These are phyloP conservation scores for Macrophomina pseudophaseolina DNA, from an alignment of 2,329 filamentous ascomycete genomes.

Conservation along the genomic window DNA sequence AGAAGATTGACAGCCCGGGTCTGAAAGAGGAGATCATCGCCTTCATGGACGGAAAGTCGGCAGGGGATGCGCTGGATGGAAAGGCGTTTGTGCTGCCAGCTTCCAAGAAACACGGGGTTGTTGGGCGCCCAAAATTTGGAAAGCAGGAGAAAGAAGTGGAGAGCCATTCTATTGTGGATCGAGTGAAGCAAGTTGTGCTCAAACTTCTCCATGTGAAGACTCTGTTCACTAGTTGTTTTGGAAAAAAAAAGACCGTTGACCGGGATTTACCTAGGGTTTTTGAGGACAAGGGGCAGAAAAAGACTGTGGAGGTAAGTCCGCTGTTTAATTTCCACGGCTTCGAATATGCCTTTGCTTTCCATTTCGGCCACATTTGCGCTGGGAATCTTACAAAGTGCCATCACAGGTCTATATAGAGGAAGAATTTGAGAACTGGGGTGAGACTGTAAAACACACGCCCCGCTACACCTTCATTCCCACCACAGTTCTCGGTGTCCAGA, in stretches of 20 bases:
- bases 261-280: slow-evolving; percentile 36
- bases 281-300: slow-evolving; percentile 38
- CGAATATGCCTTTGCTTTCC: background rate
- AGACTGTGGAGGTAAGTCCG: slow-evolving; percentile 41
- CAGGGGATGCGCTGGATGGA: slow-evolving; percentile 33
- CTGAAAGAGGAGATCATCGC: slow-evolving; percentile 37
- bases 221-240: slow-evolving; percentile 32
- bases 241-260: slow-evolving; percentile 33
- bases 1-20: slow-evolving; percentile 34
- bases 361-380: no score
- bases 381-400: background rate
- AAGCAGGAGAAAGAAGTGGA: no score
- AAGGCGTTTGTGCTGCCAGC: slow-evolving; percentile 32
- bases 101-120: slow-evolving; percentile 12
- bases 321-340: background rate
- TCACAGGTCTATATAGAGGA: slow-evolving; percentile 32
- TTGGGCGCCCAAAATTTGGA: background rate
- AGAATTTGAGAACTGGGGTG: slow-evolving; percentile 51
- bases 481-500: slow-evolving; percentile 48
- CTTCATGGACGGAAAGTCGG: slow-evolving; percentile 38
- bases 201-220: slow-evolving; percentile 30
- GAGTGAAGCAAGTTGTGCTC: slow-evolving; percentile 30
- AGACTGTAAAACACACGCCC: slow-evolving; percentile 47
- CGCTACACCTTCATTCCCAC: slow-evolving; percentile 50
- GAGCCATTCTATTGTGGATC: slow-evolving; percentile 5